A percentile compares a stretch with the other conserved stretches of the same genome.
These are phyloP conservation scores for Linum tenue DNA, from an alignment of 345 rosid genomes.

Conservation along the genomic window DNA sequence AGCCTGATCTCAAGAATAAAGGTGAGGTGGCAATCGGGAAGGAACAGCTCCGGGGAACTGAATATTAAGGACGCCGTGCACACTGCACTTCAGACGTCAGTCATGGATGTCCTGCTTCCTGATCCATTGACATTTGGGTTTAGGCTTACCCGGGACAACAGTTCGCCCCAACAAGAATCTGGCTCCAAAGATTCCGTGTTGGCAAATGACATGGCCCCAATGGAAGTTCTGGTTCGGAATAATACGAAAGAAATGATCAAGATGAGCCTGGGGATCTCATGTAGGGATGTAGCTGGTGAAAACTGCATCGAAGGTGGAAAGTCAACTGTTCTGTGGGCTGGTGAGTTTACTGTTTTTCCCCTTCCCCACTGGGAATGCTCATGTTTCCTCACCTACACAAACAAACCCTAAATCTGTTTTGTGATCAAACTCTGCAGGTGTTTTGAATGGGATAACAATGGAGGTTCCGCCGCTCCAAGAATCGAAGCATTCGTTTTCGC, in stretches of 20 bases:
- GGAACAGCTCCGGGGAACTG: slow-evolving; percentile 89
- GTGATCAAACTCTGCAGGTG: slow-evolving; percentile 30
- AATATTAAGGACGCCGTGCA: slow-evolving; percentile 84
- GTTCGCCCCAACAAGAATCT: slow-evolving; percentile 17
- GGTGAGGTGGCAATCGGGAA: slow-evolving; percentile 91
- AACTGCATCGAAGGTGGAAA: slow-evolving; percentile 78
- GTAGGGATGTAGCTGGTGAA: slow-evolving; percentile 93
- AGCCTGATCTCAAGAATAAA: slow-evolving; percentile 83
- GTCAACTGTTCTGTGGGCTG: slow-evolving; percentile 93
- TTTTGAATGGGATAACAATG: slow-evolving; percentile 57
- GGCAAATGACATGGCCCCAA: slow-evolving; percentile 77
- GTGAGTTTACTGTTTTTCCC: slow-evolving; percentile 25
- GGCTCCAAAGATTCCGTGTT: slow-evolving; percentile 40
- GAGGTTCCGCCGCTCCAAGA: slow-evolving; percentile 79
- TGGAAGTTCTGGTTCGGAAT: slow-evolving; percentile 82
- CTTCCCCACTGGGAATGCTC: background rate
- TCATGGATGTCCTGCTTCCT: slow-evolving; percentile 90
- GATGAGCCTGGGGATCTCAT: slow-evolving; percentile 70
- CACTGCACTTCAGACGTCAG: slow-evolving; percentile 80
- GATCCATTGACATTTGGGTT: slow-evolving; percentile 96
- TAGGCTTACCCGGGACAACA: slow-evolving; percentile 47
- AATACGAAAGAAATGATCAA: slow-evolving; percentile 79
- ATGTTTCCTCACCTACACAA: too few relatives aligned
- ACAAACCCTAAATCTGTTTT: too few relatives aligned
- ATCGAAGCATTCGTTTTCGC: slow-evolving; percentile 60